Base-by-base conservation (phyloP, 208 protist species). In the Crithidia bombi region DNA sequence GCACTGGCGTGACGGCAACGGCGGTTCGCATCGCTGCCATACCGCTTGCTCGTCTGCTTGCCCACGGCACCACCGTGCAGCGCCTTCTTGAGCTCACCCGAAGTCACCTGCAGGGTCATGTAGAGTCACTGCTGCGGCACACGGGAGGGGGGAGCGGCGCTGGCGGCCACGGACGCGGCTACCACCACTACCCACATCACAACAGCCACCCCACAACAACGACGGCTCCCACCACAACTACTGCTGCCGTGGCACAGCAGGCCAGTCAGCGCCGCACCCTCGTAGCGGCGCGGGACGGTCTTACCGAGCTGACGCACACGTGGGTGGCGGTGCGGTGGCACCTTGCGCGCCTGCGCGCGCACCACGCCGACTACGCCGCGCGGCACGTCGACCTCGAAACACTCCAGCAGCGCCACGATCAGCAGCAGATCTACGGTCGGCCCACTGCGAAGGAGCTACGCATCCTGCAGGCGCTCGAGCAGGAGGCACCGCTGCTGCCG, bases 391-490 rank as follows among this genome's bases (percentile, higher is more conserved):
- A 95, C 62, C 62, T 93, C n/a, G 78, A 77, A 35, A 78, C 79
- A 30, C 54, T 95, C 23, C 77, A 81, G 41, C 71, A 72, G 47
- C 85, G 90, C 14, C 87, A 95, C 35, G 69, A 75, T 15, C 78
- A 89, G 50, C 73, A 80, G n/a, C 70, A 71, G 39, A 74, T 93
- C 15, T 95, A 87, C 75, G 90, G 90, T 39, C 73, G 72, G 12
- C 64, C 78, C 1, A 87, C 90, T 19, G 75, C 79, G 33, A 95
- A 95, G 73, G 90, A 93, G 56, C 63, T 73, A 6, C 87, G 87
- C 70, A 72, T 95, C 35, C 78, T 92, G 14, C 51, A 69, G 17
- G 59, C 83, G 1, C 72, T 93, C 7, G 66, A 90, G 19, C 28
- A 82, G 11, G 76, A 85, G 32, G 79, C 86, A 19, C 87, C 87